These are phyloP conservation scores for Collybiopsis luxurians DNA, from an alignment of 768 basidiomycete genomes.

Conservation along the genomic window DNA sequence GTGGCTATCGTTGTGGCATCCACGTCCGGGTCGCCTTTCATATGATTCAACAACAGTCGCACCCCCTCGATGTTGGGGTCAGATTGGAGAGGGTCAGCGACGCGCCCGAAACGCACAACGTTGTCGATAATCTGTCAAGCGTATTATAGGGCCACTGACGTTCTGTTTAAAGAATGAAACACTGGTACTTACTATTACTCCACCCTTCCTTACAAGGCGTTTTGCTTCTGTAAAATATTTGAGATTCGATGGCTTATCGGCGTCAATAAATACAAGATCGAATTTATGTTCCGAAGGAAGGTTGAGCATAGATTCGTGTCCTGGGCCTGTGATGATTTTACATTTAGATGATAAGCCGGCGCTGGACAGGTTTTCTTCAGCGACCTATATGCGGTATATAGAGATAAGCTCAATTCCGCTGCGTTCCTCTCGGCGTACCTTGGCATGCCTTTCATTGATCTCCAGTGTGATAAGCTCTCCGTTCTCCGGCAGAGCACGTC, in stretches of 20 bases:
- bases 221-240: slow-evolving; percentile 61
- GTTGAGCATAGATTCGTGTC: slow-evolving; percentile 44
- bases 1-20: slow-evolving; percentile 50
- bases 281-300: slow-evolving; percentile 50
- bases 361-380: slow-evolving; percentile 51
- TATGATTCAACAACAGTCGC: slow-evolving; percentile 37
- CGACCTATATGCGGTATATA: slow-evolving; percentile 38
- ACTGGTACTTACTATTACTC: slow-evolving; percentile 51
- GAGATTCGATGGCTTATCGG: slow-evolving; percentile 56
- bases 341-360: slow-evolving; percentile 52
- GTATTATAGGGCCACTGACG: not conserved
- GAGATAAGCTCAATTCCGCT: not conserved
- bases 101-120: slow-evolving; percentile 48
- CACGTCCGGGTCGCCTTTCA: slow-evolving; percentile 49
- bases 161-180: not conserved
- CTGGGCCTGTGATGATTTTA: slow-evolving; percentile 49
- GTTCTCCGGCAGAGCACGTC: slow-evolving; percentile 44
- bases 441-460: slow-evolving; percentile 40
- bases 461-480: slow-evolving; percentile 51
- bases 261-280: slow-evolving; percentile 73
- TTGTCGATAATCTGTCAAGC: slow-evolving; percentile 55
- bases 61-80: slow-evolving; percentile 43
- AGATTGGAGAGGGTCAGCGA: slow-evolving; percentile 36
- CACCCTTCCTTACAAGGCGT: slow-evolving; percentile 55
- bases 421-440: slow-evolving; percentile 30